A percentile compares a stretch with the other conserved stretches of the same genome.
phyloP scores from a whole-genome alignment of 257 asterid genomes.

The Petunia secreta region DNA sequence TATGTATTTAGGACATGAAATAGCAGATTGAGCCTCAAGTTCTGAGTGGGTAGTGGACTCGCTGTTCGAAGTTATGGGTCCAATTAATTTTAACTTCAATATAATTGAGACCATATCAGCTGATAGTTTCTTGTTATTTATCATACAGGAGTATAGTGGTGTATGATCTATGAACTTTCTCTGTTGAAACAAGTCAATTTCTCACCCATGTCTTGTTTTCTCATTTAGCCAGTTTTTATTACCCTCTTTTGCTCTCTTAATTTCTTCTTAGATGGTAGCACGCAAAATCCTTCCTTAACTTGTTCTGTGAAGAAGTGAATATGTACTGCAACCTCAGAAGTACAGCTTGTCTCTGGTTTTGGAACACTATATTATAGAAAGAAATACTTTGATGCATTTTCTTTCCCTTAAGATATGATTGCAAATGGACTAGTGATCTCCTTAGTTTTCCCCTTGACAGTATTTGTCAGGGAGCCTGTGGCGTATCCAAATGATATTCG shows the following conservation, averaged over 20 bases:
- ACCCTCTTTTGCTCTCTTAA: not conserved
- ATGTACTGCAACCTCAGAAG: conserved; percentile 8
- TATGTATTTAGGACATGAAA: not conserved
- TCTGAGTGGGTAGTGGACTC: not conserved
- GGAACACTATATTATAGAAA: not conserved
- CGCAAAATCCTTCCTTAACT: not conserved
- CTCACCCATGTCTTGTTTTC: not conserved
- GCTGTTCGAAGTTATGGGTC: not conserved
- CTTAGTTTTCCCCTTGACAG: not conserved
- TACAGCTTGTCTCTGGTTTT: conserved; percentile 19
- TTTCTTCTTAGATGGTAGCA: not conserved
- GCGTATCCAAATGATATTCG: no score
- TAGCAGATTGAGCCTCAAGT: not conserved
- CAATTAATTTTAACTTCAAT: not conserved
- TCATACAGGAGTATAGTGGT: not conserved
- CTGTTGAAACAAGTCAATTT: not conserved
- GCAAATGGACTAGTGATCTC: conserved; percentile 8
- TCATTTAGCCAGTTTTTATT: not conserved
- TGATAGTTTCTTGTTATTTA: not conserved
- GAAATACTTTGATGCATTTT: not conserved
- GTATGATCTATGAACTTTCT: not conserved
- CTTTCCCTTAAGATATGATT: conserved; percentile 15
- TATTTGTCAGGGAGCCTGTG: not conserved
- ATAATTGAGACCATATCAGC: not conserved
- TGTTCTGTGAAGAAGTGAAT: conserved; percentile 11